A percentile compares a stretch with the other conserved stretches of the same genome.
phyloP scores from a whole-genome alignment of 176 grass and related monocot species.

The Carex pumila region DNA sequence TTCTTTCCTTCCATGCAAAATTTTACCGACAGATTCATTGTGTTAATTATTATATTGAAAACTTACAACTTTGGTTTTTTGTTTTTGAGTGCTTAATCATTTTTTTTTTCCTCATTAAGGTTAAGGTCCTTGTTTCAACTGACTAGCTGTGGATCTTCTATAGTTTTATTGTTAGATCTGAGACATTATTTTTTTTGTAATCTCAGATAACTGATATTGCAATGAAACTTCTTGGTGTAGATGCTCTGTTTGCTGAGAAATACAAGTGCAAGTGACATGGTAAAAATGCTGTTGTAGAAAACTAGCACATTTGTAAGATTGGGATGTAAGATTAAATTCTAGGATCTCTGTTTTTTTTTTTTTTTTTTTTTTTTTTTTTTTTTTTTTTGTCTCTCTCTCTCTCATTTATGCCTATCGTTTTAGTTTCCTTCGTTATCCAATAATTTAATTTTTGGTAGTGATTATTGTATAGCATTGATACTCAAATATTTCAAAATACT shows the following conservation, averaged over 20 bases:
- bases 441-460: slow-evolving; percentile 3
- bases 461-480: background rate
- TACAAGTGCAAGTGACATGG: background rate
- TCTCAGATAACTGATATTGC: background rate
- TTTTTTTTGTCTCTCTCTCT: background rate
- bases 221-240: background rate
- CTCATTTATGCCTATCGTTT: background rate
- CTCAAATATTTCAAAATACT: background rate
- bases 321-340: slow-evolving; percentile 4
- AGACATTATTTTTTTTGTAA: background rate
- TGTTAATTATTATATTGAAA: background rate
- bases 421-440: background rate
- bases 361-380: too few relatives aligned
- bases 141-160: background rate
- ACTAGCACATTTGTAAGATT: background rate
- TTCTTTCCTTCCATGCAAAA: background rate
- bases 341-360: background rate
- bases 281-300: background rate
- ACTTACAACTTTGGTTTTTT: background rate
- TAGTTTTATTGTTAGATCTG: background rate
- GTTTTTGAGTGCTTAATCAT: background rate
- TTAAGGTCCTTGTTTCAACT: background rate
- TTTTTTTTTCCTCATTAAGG: background rate
- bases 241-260: background rate
- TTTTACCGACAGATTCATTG: background rate